These are phyloP conservation scores for Aspergillus sp. DNA, from an alignment of 2,329 filamentous ascomycete genomes.

Conservation along the genomic window DNA sequence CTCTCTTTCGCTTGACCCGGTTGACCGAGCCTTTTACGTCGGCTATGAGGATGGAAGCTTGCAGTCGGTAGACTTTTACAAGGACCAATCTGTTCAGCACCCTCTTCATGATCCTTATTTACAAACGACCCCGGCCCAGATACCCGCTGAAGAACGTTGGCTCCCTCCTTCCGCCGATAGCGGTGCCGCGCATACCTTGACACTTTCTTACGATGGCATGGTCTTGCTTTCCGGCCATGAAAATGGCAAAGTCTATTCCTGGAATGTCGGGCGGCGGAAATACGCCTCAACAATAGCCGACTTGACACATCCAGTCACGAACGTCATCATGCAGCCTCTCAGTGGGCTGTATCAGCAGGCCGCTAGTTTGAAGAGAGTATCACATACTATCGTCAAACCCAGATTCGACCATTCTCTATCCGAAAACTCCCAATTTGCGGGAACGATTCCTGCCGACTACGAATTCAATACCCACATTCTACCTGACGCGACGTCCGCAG, in stretches of 20 bases:
- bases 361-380: conserved; percentile 52
- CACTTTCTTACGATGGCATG: conserved; percentile 81
- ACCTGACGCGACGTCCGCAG: conserved; percentile 9
- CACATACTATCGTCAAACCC: conserved; percentile 76
- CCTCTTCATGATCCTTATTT: conserved; percentile 40
- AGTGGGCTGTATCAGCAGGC: conserved; percentile 49
- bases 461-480: conserved; percentile 46
- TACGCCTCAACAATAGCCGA: conserved; percentile 70
- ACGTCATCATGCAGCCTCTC: conserved; percentile 73
- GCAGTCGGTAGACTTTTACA: conserved; percentile 77
- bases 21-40: conserved; percentile 79
- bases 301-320: conserved; percentile 81
- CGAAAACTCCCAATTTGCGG: conserved; percentile 38
- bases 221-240: conserved; percentile 79
- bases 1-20: conserved; percentile 78
- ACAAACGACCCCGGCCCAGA: conserved; percentile 47
- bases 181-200: conserved; percentile 70
- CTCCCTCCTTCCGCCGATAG: conserved; percentile 64
- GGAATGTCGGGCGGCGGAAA: conserved; percentile 75
- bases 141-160: conserved; percentile 48
- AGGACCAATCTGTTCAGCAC: conserved; percentile 50
- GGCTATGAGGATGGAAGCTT: conserved; percentile 80
- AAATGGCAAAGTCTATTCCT: conserved; percentile 76
- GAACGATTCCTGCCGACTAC: conserved; percentile 49
- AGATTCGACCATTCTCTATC: conserved; percentile 48